Evolutionary conservation across 148 eudicot genomes (phyloP).

Genomic region (Fallopia convolvulus): DNA sequence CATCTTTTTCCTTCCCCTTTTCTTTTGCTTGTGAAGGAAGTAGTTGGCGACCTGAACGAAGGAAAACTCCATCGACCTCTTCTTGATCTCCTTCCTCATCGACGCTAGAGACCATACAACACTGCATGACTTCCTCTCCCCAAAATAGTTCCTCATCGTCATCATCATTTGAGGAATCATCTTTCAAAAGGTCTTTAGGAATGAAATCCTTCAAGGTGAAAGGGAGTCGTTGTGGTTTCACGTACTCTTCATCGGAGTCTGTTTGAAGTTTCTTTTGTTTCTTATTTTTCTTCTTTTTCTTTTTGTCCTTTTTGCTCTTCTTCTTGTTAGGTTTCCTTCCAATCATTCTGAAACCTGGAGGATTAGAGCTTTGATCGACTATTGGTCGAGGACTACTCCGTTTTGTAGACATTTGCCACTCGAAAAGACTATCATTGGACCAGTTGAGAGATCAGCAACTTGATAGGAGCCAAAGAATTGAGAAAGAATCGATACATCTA

Average conservation of each 20-base stretch:
- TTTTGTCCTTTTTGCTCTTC: not conserved
- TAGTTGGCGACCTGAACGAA: too few relatives aligned
- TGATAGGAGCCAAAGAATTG: too few relatives aligned
- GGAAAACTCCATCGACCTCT: too few relatives aligned
- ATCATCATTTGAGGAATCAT: not conserved
- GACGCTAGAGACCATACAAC: too few relatives aligned
- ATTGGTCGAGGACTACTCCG: too few relatives aligned
- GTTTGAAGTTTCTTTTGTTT: too few relatives aligned
- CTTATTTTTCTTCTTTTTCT: not conserved
- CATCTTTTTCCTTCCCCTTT: not conserved
- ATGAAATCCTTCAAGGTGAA: not conserved
- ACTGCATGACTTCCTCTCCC: too few relatives aligned
- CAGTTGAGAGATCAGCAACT: too few relatives aligned
- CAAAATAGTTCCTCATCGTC: not conserved
- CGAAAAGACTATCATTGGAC: not conserved
- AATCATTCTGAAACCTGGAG: not conserved
- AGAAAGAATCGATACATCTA: too few relatives aligned
- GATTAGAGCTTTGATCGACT: not conserved
- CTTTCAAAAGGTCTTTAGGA: not conserved
- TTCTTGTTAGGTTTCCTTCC: not conserved
- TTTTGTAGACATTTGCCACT: too few relatives aligned
- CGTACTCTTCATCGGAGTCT: not conserved
- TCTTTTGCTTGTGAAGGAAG: not conserved
- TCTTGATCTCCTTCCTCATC: too few relatives aligned
- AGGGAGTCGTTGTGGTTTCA: not conserved